These are phyloP conservation scores for Tuber brumale DNA, from an alignment of 495 filamentous ascomycete species.

Conservation along the genomic window DNA sequence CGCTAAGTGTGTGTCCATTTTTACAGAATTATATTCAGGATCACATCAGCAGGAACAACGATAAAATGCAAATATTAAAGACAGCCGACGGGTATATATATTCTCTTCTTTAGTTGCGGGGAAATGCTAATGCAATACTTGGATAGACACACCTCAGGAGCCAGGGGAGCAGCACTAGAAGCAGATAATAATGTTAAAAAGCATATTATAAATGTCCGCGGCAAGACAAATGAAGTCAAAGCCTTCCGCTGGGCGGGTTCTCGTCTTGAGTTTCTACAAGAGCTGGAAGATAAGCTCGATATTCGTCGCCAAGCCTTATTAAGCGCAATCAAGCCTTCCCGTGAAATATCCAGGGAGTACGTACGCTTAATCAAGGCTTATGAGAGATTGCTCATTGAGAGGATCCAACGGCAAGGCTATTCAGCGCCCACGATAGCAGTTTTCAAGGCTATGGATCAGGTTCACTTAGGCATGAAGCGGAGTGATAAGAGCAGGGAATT, in stretches of 20 bases:
- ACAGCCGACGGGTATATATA: conserved; percentile 1
- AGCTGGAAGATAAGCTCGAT: neutral
- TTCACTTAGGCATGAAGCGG: neutral
- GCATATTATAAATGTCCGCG: conserved; percentile 1
- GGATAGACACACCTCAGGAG: neutral
- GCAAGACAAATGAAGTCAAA: neutral
- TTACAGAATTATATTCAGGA: neutral
- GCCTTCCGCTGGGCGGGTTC: neutral
- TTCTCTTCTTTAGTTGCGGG: neutral
- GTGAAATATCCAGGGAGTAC: neutral
- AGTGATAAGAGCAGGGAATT: neutral
- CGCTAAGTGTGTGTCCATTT: neutral
- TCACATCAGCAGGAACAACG: neutral
- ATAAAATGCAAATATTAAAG: conserved; percentile 4
- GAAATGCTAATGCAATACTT: neutral
- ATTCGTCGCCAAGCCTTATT: neutral
- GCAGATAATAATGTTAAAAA: neutral
- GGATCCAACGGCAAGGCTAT: neutral
- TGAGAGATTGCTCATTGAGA: neutral
- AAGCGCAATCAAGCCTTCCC: neutral
- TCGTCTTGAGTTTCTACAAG: neutral
- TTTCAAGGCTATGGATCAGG: neutral
- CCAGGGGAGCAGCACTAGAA: neutral
- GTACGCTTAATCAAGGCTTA: neutral
- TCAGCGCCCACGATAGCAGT: neutral